These are phyloP conservation scores for Tricladium varicosporioides DNA, from an alignment of 2,329 filamentous ascomycete genomes.

Conservation along the genomic window DNA sequence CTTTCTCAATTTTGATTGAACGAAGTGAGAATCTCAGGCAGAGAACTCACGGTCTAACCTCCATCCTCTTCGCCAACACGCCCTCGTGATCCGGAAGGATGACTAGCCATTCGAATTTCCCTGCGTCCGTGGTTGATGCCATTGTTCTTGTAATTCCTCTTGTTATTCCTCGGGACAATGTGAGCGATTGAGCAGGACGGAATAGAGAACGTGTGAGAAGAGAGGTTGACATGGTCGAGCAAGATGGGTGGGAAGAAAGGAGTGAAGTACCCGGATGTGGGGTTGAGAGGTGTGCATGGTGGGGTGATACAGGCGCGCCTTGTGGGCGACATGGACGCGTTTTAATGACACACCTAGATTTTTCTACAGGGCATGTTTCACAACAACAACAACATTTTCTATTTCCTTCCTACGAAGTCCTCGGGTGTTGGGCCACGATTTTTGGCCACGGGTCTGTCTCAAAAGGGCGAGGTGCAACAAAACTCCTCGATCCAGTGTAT, in stretches of 20 bases:
- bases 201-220: neutral
- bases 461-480: no score
- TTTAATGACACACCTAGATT: neutral
- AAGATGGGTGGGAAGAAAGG: neutral
- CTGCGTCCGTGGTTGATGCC: neutral
- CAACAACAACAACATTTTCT: no score
- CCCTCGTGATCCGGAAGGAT: constrained; percentile 66
- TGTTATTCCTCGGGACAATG: neutral
- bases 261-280: neutral
- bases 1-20: no score
- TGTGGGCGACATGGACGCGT: neutral
- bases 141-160: neutral
- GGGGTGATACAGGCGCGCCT: neutral
- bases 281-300: neutral
- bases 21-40: no score
- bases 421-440: no score
- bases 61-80: constrained; percentile 57
- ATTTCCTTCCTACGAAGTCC: neutral
- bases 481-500: no score
- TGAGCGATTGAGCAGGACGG: neutral
- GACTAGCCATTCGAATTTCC: constrained; percentile 64
- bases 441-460: no score
- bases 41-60: constrained; percentile 53
- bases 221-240: neutral
- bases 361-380: neutral